Base-by-base conservation (phyloP, 2,329 filamentous ascomycete species). In the Diaporthe amygdali region DNA sequence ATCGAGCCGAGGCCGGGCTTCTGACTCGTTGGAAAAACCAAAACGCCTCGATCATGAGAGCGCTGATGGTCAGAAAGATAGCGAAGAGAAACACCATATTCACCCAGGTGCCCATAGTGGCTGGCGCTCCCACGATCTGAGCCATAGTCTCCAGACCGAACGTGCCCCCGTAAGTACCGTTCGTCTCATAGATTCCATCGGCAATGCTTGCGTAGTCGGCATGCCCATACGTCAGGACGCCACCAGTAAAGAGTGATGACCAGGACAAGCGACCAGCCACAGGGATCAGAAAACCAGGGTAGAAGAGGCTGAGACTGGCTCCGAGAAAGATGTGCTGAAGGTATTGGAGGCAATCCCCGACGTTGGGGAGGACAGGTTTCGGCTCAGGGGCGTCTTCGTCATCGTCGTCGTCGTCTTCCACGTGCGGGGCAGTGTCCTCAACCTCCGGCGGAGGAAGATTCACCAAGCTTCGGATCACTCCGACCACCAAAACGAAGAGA, bases 251-350 rank as follows among this genome's bases (percentile, higher is more conserved):
- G 37, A 94, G 85, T 1, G 88, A 82, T 2, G 91, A 91, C 92
- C 92, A 94, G 61, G 87, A 88, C 2, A 87, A 86, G 72, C 90
- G 87, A 75, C 91, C 92, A 44, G 92, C 86, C 0, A 89, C 89
- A 0, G 93, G 92, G 74, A 93, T 92, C 73, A 91, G 92, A 76
- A 90, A 95, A 0, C 92, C 93, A 0, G 93, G 93, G 74, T 94
- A 94, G 52, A 89, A 87, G 66, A 95, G 80, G n/a, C 88, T 92
- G 59, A 95, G 83, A 17, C 89, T 89, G 5, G 91, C 92, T 0
- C 92, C 90, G 72, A 95, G 83, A 55, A 94, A 91, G 63, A 93
- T 85, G 77, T 94, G 94, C 76, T 95, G 93, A 15, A 95, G 88
- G 78, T 94, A 94, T 76, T 93, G 90, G 44, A 95, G 82, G 76